A percentile compares a stretch with the other conserved stretches of the same genome.
These are phyloP conservation scores for Leccinum huronense DNA, from an alignment of 1,284 basidiomycete species.

Conservation along the genomic window DNA sequence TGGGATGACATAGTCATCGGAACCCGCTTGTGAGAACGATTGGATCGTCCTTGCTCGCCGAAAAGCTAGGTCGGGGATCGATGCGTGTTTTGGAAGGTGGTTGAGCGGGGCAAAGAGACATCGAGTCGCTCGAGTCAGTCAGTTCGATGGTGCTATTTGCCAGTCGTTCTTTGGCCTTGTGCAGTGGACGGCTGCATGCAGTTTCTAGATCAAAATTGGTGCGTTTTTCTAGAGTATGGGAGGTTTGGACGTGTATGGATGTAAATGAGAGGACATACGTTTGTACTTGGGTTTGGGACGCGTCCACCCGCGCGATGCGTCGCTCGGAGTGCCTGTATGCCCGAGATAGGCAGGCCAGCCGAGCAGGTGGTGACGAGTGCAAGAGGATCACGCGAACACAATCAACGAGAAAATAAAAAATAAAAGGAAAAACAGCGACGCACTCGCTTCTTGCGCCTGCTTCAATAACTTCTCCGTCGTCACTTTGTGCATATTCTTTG, in stretches of 20 bases:
- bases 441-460: conserved; percentile 22
- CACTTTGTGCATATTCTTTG: conserved; percentile 14
- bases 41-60: conserved; percentile 15
- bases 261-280: conserved; percentile 17
- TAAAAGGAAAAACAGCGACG: conserved; percentile 6
- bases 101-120: conserved; percentile 6
- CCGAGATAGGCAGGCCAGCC: neutral
- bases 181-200: conserved; percentile 18
- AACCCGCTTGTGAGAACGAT: conserved; percentile 29
- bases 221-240: conserved; percentile 17
- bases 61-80: neutral
- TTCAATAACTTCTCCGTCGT: conserved; percentile 17
- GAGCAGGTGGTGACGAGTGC: neutral
- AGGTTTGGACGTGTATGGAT: neutral
- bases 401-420: neutral
- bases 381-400: neutral
- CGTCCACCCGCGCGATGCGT: conserved; percentile 18
- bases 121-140: conserved; percentile 22
- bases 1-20: conserved; percentile 16
- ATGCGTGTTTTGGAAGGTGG: neutral
- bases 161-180: conserved; percentile 13
- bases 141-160: conserved; percentile 16
- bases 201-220: conserved; percentile 14
- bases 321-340: conserved; percentile 8
- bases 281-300: conserved; percentile 18